Conservation (phyloP, 306 rosid species). For the Cucumis melo region DNA sequence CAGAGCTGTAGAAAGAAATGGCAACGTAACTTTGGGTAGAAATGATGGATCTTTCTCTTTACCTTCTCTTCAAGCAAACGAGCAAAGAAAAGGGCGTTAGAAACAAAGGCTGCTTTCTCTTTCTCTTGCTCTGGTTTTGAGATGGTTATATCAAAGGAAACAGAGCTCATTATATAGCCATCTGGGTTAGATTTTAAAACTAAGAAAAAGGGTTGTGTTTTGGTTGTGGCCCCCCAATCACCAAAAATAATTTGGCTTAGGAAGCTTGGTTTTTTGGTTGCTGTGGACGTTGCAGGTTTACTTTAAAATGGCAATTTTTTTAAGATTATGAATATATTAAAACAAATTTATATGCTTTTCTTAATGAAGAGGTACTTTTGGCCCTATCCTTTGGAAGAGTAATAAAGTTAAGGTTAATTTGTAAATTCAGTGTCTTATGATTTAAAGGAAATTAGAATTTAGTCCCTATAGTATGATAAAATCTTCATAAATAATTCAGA, state of each 20-base stretch:
- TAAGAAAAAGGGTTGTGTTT: not conserved
- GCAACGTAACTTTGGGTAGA: conserved; percentile 22
- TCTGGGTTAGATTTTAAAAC: not conserved
- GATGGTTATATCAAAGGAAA: conserved; percentile 12
- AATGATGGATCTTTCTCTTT: conserved; percentile 27
- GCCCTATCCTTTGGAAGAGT: not conserved
- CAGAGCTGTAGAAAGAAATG: conserved; percentile 25
- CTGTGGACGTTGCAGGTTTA: not conserved
- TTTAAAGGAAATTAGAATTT: too few relatives aligned
- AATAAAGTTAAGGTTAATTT: not conserved
- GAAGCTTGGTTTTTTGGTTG: not conserved
- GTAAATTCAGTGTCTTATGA: too few relatives aligned
- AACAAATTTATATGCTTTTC: not conserved
- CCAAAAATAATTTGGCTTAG: not conserved
- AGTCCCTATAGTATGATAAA: too few relatives aligned
- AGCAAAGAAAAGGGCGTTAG: conserved; percentile 11
- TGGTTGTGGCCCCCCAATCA: conserved; percentile 7
- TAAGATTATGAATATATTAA: not conserved
- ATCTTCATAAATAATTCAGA: too few relatives aligned
- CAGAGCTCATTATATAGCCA: conserved; percentile 32
- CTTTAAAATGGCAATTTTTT: not conserved
- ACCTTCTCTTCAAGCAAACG: conserved; percentile 37
- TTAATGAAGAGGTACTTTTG: not conserved
- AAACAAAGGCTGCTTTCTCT: conserved; percentile 16
- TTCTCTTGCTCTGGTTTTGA: conserved; percentile 20